Base-by-base conservation (phyloP, 2,329 filamentous ascomycete species). In the Dryadomyces sulphureus region DNA sequence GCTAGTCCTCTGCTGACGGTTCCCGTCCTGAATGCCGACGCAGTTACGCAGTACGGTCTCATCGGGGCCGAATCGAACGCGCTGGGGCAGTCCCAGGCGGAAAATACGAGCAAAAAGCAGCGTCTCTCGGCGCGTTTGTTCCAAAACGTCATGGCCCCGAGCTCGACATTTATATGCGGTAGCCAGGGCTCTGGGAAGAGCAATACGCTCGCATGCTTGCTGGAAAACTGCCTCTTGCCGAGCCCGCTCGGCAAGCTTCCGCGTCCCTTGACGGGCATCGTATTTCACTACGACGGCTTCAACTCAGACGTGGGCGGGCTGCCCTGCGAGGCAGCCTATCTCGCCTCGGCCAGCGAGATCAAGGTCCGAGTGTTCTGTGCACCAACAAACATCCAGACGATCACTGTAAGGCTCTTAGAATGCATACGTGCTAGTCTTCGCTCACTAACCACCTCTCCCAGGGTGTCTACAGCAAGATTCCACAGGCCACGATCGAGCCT, bases 211-310 rank as follows among this genome's bases (percentile, higher is more conserved):
- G 70, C 70, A 1, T 75, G 69, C 42, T 50, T 75, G 1, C 55
- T 75, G 0, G 77, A 82, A 54, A 77, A 75, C 50, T 78, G 70
- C 32, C 60, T 82, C 0, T 59, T 76, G 1, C 53, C 57, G 0
- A 70, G 64, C 0, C 53, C 57, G 0, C 61, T 70, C 0, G 72
- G 69, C 7, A 55, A 58, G 0, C 61, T 79, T 1, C 64, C 66
- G 0, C 61, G 61, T 0, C 76, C 77, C 0, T 60, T 82, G 0
- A 73, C 75, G 0, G 77, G 73, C 0, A 59, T 84, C 0, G 70
- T 84, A 0, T 82, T 84, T 42, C 77, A 83, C 50, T 83, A 79
- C 48, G 76, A 80, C 51, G 68, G 66, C 0, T 75, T 73, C 49
- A 64, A 66, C 11, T 72, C 66, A 0, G 67, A 72, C 38, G 54